A percentile compares a stretch with the other conserved stretches of the same genome.
Conservation (phyloP, 1,139 yeast species). For the Suhomyces bokatorum region DNA sequence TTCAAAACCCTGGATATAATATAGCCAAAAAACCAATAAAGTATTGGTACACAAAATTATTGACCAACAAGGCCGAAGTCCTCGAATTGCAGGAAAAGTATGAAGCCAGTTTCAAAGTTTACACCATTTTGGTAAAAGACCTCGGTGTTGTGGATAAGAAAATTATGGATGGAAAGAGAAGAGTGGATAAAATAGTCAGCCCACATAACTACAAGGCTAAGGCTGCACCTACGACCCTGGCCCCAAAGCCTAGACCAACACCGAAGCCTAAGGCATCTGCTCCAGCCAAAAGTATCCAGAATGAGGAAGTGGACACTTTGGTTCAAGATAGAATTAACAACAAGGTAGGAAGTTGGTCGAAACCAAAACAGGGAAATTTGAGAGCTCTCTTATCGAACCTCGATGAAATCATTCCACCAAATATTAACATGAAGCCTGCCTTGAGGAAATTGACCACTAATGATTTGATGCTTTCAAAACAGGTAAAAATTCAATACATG, state of each 20-base stretch:
- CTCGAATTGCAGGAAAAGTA: conserved; percentile 76
- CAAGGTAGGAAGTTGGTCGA: conserved; percentile 21
- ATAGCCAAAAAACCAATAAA: conserved; percentile 58
- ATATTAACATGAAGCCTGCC: conserved; percentile 17
- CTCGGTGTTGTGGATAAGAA: conserved; percentile 63
- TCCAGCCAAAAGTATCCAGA: conserved; percentile 4
- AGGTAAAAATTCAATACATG: conserved; percentile 84
- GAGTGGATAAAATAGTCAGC: conserved; percentile 67
- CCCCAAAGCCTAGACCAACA: conserved; percentile 16
- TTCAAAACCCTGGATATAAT: conserved; percentile 22
- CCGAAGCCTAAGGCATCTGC: conserved; percentile 17
- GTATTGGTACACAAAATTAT: conserved; percentile 72
- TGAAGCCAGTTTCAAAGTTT: conserved; percentile 59
- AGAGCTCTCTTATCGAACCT: conserved; percentile 23
- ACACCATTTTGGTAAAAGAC: conserved; percentile 60
- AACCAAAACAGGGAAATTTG: conserved; percentile 23
- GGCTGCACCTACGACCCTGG: conserved; percentile 17
- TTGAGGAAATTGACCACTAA: conserved; percentile 42
- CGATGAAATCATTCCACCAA: conserved; percentile 23
- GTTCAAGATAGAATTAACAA: conserved; percentile 17
- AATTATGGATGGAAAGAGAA: conserved; percentile 76
- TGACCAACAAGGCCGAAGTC: conserved; percentile 76
- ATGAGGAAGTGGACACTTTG: conserved; percentile 15
- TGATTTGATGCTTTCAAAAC: conserved; percentile 87
- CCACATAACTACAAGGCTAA: conserved; percentile 34